phyloP scores from a whole-genome alignment of 169 alveolate species.

The Babesia bovis region DNA sequence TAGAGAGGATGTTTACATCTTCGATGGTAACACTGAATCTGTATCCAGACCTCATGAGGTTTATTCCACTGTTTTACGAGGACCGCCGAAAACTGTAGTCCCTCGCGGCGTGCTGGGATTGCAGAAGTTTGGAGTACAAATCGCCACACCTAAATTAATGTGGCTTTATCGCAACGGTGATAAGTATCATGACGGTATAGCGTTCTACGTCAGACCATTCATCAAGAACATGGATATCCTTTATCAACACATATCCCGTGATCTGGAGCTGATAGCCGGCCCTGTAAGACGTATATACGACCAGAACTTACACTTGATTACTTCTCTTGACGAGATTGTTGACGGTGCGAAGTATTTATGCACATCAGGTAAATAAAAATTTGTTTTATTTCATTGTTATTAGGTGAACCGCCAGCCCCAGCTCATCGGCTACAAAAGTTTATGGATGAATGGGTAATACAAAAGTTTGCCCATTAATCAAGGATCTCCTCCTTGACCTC shows the following conservation, averaged over 20 bases:
- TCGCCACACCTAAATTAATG: conserved; percentile 80
- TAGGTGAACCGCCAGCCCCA: conserved; percentile 87
- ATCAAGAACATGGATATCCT: conserved; percentile 75
- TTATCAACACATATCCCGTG: conserved; percentile 77
- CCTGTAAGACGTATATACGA: conserved; percentile 85
- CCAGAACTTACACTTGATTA: conserved; percentile 79
- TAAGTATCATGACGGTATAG: conserved; percentile 83
- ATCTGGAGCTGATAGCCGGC: conserved; percentile 80
- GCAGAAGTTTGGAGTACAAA: conserved; percentile 83
- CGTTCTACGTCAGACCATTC: conserved; percentile 80
- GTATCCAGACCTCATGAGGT: conserved; percentile 77
- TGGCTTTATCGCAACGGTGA: conserved; percentile 90
- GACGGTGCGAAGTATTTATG: conserved; percentile 89
- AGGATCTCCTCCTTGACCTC: conserved; percentile 64
- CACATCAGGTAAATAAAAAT: conserved; percentile 76
- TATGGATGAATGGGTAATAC: conserved; percentile 82
- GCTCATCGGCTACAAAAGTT: conserved; percentile 77
- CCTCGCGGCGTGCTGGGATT: conserved; percentile 80
- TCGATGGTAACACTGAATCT: conserved; percentile 80
- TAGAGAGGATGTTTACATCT: conserved; percentile 71
- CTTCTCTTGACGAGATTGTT: conserved; percentile 72
- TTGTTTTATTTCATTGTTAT: neutral
- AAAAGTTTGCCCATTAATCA: conserved; percentile 34
- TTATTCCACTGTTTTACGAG: conserved; percentile 70
- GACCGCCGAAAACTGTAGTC: conserved; percentile 53